Base-by-base conservation (phyloP, 352 stramenopile genomes). In the Globisporangium viniferum region DNA sequence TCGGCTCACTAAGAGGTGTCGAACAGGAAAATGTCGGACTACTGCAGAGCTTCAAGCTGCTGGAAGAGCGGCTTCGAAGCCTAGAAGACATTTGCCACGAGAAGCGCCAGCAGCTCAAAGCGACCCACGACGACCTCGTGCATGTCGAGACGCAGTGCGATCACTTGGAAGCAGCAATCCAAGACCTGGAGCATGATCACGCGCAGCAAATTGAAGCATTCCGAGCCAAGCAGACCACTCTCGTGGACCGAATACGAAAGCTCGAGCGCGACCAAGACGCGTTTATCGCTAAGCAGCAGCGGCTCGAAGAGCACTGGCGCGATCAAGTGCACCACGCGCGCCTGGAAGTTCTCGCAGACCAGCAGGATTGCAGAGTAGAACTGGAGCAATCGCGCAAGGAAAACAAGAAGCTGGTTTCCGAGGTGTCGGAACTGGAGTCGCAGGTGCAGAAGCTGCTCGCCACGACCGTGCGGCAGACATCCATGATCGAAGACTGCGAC, bases 401-500 rank as follows among this genome's bases (percentile, higher is more conserved):
- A 59, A 79, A 67, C 15, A 62, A 67, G 15, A 74, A 75, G 33
- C 66, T 84, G 3, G 58, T 67, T 36, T 39, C 39, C 12, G 69
- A 84, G 5, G 66, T 78, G n/a, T 59, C 51, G 2, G 62, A 77
- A 20, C 67, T 83, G 18, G 73, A 89, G 48, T 18, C 80, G 18
- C 81, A 84, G 35, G 79, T 88, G 6, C 70, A 81, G 64, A 75
- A 82, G 3, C 67, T 93, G 44, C 70, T 89, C 22, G 73, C 73
- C 8, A 93, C 85, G 29, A 91, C 85, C 3, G 73, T 84, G 53
- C 66, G 83, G 7, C 85, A 93, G 67, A 91, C 82, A 35, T 73
- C 71, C n/a, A 76, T 93, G 61, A 90, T 91, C 39, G 83, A 93
- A 51, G 85, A 93, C 54, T 93, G 81, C 51, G 81, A 93, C 54